These are phyloP conservation scores for Kodamaea alishanica DNA, from an alignment of 1,139 yeast genomes.

Conservation along the genomic window DNA sequence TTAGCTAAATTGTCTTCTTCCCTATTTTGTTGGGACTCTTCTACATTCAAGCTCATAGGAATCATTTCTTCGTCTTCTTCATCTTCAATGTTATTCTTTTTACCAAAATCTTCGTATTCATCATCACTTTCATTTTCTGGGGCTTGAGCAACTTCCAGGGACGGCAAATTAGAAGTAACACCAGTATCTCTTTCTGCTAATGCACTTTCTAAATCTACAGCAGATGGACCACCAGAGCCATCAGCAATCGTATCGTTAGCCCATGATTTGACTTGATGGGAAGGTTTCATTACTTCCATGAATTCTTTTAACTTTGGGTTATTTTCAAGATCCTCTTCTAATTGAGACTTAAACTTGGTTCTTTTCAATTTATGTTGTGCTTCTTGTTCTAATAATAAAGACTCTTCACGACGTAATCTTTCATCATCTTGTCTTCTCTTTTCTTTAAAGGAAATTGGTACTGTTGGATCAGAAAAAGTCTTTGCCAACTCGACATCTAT, in stretches of 20 bases:
- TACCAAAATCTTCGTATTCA: slow-evolving; percentile 57
- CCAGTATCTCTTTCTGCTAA: slow-evolving; percentile 26
- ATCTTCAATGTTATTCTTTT: slow-evolving; percentile 21
- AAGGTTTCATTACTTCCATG: slow-evolving; percentile 78
- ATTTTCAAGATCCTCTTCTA: slow-evolving; percentile 56
- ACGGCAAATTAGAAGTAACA: slow-evolving; percentile 10
- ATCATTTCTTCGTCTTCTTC: slow-evolving; percentile 25
- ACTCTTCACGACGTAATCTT: slow-evolving; percentile 54
- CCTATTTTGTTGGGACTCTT: slow-evolving; percentile 17
- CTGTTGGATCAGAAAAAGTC: slow-evolving; percentile 75
- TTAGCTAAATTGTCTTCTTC: slow-evolving; percentile 33
- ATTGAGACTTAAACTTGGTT: slow-evolving; percentile 26
- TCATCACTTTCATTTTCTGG: slow-evolving; percentile 58
- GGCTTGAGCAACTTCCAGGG: slow-evolving; percentile 26
- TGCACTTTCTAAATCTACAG: slow-evolving; percentile 40
- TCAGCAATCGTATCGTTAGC: slow-evolving; percentile 65
- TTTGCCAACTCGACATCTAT: slow-evolving; percentile 80
- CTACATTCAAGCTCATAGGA: slow-evolving; percentile 7
- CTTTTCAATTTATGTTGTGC: slow-evolving; percentile 27
- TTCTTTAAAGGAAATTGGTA: slow-evolving; percentile 71
- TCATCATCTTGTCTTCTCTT: slow-evolving; percentile 54
- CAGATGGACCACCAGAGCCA: slow-evolving; percentile 49
- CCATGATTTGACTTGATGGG: slow-evolving; percentile 65
- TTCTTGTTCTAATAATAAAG: slow-evolving; percentile 45
- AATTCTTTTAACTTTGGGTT: slow-evolving; percentile 76